Evolutionary conservation across 371 early-diverging fungal species (phyloP).

Genomic region (Saksenaea oblongispora): DNA sequence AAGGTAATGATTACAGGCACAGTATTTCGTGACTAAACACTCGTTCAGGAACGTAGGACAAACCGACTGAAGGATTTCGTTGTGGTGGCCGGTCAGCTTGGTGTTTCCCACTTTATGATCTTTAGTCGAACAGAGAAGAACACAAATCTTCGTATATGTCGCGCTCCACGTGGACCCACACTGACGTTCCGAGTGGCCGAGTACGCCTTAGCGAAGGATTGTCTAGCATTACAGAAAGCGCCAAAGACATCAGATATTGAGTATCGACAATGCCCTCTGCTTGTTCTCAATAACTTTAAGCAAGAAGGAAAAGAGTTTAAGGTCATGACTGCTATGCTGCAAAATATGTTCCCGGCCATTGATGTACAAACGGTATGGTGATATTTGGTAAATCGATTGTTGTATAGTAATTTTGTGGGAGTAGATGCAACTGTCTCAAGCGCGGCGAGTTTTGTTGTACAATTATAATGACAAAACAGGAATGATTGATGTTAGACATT

Average conservation of each 20-base stretch:
- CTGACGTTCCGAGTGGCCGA: constrained; percentile 84
- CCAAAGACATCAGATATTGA: constrained; percentile 84
- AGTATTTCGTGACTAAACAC: not conserved
- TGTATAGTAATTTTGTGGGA: not conserved
- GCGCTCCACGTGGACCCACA: constrained; percentile 94
- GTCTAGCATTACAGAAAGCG: constrained; percentile 71
- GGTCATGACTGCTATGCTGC: constrained; percentile 91
- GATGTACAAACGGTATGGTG: constrained; percentile 79
- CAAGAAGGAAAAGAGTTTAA: constrained; percentile 81
- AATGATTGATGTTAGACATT: constrained; percentile 91
- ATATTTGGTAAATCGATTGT: not conserved
- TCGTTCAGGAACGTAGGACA: constrained; percentile 75
- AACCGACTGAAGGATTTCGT: constrained; percentile 96
- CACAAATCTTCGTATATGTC: constrained; percentile 83
- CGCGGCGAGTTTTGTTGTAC: constrained; percentile 89
- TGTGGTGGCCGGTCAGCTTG: constrained; percentile 82
- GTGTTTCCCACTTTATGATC: constrained; percentile 87
- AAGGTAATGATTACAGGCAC: constrained; percentile 17
- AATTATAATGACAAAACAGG: constrained; percentile 87
- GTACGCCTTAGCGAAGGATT: constrained; percentile 87
- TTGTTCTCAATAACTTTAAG: constrained; percentile 93
- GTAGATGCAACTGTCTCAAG: constrained; percentile 85
- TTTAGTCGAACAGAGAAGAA: constrained; percentile 85
- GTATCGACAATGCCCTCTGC: constrained; percentile 79
- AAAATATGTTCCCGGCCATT: constrained; percentile 95